Evolutionary conservation across 495 filamentous ascomycete genomes (phyloP).

Genomic region (Ramalina intermedia): DNA sequence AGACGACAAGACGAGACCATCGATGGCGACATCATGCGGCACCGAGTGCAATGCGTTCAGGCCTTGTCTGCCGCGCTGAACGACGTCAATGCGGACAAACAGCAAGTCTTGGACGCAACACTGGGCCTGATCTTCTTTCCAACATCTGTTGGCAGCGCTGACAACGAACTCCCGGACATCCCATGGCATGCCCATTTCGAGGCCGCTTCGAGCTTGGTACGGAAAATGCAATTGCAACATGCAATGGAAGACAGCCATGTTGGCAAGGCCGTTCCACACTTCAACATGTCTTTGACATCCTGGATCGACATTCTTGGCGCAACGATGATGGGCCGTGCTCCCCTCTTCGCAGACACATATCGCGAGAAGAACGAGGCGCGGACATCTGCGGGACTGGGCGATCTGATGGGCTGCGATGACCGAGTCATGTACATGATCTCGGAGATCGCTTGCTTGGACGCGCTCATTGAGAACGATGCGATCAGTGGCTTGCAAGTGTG

Average conservation of each 20-base stretch:
- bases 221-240: slow-evolving; percentile 65
- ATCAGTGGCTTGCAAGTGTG: slow-evolving; percentile 68
- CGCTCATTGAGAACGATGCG: slow-evolving; percentile 66
- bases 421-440: slow-evolving; percentile 96
- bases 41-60: slow-evolving; percentile 78
- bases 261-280: slow-evolving; percentile 51
- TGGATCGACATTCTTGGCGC: slow-evolving; percentile 97
- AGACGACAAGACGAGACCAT: slow-evolving; percentile 57
- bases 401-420: slow-evolving; percentile 97
- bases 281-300: slow-evolving; percentile 87
- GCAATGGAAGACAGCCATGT: slow-evolving; percentile 41
- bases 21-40: slow-evolving; percentile 85
- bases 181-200: slow-evolving; percentile 96
- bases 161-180: slow-evolving; percentile 83
- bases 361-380: slow-evolving; percentile 72
- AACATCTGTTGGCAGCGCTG: slow-evolving; percentile 72
- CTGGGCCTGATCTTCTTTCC: slow-evolving; percentile 97
- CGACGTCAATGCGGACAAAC: slow-evolving; percentile 57
- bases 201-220: slow-evolving; percentile 67
- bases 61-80: slow-evolving; percentile 74
- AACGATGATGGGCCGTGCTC: slow-evolving; percentile 77
- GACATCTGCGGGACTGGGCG: slow-evolving; percentile 61
- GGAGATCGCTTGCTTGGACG: slow-evolving; percentile 90
- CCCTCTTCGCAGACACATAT: slow-evolving; percentile 81
- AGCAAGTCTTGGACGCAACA: slow-evolving; percentile 82